These are phyloP conservation scores for Trematosphaeria pertusa DNA, from an alignment of 2,329 filamentous ascomycete genomes.

Conservation along the genomic window DNA sequence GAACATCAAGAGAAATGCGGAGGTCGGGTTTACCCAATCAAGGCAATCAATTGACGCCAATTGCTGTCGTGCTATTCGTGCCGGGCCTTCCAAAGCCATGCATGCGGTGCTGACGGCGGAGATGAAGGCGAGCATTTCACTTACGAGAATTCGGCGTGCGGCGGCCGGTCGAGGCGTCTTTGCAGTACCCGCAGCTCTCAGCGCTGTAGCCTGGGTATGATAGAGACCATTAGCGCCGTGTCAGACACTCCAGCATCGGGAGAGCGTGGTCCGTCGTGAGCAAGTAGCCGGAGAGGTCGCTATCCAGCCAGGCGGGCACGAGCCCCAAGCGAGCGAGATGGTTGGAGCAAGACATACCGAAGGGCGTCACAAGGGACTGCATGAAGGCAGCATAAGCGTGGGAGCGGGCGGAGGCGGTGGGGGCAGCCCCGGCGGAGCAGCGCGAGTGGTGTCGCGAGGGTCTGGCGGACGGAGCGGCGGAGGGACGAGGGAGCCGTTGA, in stretches of 20 bases:
- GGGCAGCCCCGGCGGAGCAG: conserved; percentile 30
- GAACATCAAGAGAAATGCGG: conserved; percentile 29
- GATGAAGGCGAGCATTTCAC: too few species aligned
- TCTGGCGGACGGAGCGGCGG: conserved; percentile 19
- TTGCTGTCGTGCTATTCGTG: too few species aligned
- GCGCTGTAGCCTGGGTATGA: conserved; percentile 53
- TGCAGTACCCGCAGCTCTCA: conserved; percentile 60
- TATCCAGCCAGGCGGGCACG: conserved; percentile 49
- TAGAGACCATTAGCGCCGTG: conserved; percentile 31
- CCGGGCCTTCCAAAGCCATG: too few species aligned
- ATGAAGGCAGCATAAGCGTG: conserved; percentile 52
- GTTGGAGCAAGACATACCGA: conserved; percentile 51
- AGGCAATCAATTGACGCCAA: conserved; percentile 9
- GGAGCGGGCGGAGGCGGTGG: conserved; percentile 39
- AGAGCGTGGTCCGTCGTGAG: conserved; percentile 9
- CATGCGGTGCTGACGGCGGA: too few species aligned
- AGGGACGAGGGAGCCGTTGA: conserved; percentile 21
- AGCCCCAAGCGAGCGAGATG: conserved; percentile 38
- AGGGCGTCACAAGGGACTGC: conserved; percentile 52
- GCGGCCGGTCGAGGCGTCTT: conserved; percentile 54
- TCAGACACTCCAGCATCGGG: conserved; percentile 17
- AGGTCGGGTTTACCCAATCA: not conserved
- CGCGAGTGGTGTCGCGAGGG: conserved; percentile 22
- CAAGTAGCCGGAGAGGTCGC: conserved; percentile 12
- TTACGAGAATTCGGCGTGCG: conserved; percentile 58